Base-by-base conservation (phyloP, 2,329 filamentous ascomycete species). In the Pyricularia pennisetigena region DNA sequence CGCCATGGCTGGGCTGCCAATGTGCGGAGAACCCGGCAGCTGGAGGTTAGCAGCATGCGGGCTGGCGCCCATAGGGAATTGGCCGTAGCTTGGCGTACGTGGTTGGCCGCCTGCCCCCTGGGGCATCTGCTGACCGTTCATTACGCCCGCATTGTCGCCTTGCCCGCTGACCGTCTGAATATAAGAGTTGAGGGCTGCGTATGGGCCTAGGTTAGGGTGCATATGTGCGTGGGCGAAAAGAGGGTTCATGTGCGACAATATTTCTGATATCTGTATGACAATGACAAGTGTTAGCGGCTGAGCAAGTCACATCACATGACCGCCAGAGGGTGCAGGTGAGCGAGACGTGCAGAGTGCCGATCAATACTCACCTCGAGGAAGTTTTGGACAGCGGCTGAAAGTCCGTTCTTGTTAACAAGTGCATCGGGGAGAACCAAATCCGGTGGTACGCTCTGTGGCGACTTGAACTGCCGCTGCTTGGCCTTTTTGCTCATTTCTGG, bases 401-500 rank as follows among this genome's bases (percentile, higher is more conserved):
- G 71, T 80, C 83, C 68, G 76, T 74, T 71, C 86, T 88, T 24
- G 88, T 82, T 24, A 80, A 81, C 2, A 86, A 86, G 68, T 84
- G 41, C 41, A 20, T 49, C 81, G 5, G 87, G 87, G n/a, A 90
- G 79, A 69, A 85, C 83, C 9, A 87, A 81, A 72, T 89, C 86
- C 2, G 87, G 87, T 3, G 87, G 87, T 16, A 85, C 79, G 49
- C 79, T 82, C 69, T 82, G 80, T 14, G 87, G 87, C 1, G 85
- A 88, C 77, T 88, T 89, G 74, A 87, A 78, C 69, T 80, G 77
- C 72, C 84, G 86, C 26, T 79, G 74, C 74, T 89, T 90, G 75
- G 80, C 79, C 80, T 90, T 90, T 76, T 90, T 90, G 76, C 83
- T 88, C 83, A 90, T 86, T 73, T 90, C 87, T 0, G 87, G 87